These are phyloP conservation scores for Salicornia ramosissima DNA, from an alignment of 148 eudicot genomes.

Conservation along the genomic window DNA sequence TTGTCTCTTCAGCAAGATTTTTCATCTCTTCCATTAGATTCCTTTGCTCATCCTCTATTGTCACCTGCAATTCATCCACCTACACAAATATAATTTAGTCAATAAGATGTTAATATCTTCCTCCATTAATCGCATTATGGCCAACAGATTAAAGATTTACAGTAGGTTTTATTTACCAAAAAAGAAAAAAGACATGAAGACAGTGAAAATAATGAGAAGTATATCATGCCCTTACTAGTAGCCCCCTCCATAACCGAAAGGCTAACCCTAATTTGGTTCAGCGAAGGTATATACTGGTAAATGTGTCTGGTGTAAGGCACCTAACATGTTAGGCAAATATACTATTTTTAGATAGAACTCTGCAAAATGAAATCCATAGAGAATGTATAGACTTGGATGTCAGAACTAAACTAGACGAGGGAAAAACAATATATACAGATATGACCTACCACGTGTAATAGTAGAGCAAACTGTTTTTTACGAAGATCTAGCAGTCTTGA, in stretches of 20 bases:
- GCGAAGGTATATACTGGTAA: not conserved
- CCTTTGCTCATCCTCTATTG: conserved; percentile 86
- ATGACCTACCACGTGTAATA: conserved; percentile 85
- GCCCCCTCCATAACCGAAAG: not conserved
- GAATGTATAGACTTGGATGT: not conserved
- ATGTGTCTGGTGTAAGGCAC: not conserved
- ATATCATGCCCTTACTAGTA: not conserved
- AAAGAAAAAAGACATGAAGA: not conserved
- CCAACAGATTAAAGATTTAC: not conserved
- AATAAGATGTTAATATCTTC: not conserved
- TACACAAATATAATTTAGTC: conserved; percentile 18
- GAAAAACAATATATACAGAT: not conserved
- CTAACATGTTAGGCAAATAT: not conserved
- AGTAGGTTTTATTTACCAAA: not conserved
- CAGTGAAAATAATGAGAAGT: too few relatives aligned
- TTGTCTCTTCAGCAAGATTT: conserved; percentile 50
- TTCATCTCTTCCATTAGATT: conserved; percentile 73
- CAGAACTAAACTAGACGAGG: not conserved
- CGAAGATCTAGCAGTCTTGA: conserved; percentile 81
- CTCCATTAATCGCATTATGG: not conserved
- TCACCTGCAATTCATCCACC: conserved; percentile 88
- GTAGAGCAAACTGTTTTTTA: conserved; percentile 89
- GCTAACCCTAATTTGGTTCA: not conserved
- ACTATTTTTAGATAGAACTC: conserved; percentile 2
- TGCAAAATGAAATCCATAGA: not conserved